A percentile compares a stretch with the other conserved stretches of the same genome.
phyloP scores from a whole-genome alignment of 2,329 filamentous ascomycete species.

The Aschersonia sp. region DNA sequence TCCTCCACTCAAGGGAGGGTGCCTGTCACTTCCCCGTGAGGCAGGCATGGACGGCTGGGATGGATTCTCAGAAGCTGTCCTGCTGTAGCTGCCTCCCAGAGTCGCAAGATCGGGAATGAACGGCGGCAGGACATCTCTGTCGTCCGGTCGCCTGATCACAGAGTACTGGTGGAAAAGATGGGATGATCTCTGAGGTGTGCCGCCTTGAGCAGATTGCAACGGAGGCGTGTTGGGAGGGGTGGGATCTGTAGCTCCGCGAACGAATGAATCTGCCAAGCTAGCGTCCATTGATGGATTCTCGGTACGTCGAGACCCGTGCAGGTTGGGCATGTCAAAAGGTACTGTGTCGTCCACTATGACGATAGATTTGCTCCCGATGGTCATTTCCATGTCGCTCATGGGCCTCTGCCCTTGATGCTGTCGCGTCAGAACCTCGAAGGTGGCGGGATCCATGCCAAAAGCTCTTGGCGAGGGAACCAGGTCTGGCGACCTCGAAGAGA shows the following conservation, averaged over 20 bases:
- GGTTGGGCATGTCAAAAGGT: constrained; percentile 30
- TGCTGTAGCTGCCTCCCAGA: constrained; percentile 14
- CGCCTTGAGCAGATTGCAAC: constrained; percentile 20
- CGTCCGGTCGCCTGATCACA: constrained; percentile 17
- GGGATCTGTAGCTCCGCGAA: constrained; percentile 33
- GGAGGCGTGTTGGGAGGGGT: constrained; percentile 51
- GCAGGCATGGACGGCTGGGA: constrained; percentile 16
- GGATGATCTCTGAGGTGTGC: constrained; percentile 40
- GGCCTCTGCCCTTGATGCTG: constrained; percentile 23
- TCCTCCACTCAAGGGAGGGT: constrained; percentile 13
- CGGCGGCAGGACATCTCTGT: constrained; percentile 27
- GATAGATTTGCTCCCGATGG: constrained; percentile 76
- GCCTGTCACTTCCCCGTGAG: constrained; percentile 10
- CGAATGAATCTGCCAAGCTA: constrained; percentile 34
- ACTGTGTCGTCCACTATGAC: constrained; percentile 66
- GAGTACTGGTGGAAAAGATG: constrained; percentile 36
- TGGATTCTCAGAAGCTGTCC: constrained; percentile 17
- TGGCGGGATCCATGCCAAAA: background rate
- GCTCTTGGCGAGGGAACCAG: background rate
- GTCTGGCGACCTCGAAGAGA: constrained; percentile 11
- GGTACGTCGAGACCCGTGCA: constrained; percentile 30
- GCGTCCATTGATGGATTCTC: constrained; percentile 34
- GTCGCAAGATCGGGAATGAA: constrained; percentile 32
- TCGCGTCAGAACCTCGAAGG: constrained; percentile 17
- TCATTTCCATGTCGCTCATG: constrained; percentile 45